phyloP scores from a whole-genome alignment of 129 eudicot species.

The Helianthus annuus region HanXRQr2.0-SUNRISE NC_035434.2:167712113-167712612 shows the following conservation, averaged over 20 bases:
- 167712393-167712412: conserved; percentile 39
- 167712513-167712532: neutral
- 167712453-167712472: conserved; percentile 41
- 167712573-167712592: too few relatives aligned
- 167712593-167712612: neutral
- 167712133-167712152: conserved; percentile 19
- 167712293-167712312: conserved; percentile 16
- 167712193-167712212: conserved; percentile 32
- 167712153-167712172: conserved; percentile 41
- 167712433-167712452: conserved; percentile 23
- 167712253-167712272: conserved; percentile 28
- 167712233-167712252: conserved; percentile 29
- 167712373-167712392: conserved; percentile 28
- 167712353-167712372: conserved; percentile 29
- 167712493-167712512: conserved; percentile 26
- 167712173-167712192: conserved; percentile 32
- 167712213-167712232: conserved; percentile 20
- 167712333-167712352: conserved; percentile 20
- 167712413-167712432: conserved; percentile 11
- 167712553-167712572: neutral
- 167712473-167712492: conserved; percentile 25
- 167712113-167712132: neutral
- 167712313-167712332: conserved; percentile 29
- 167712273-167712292: conserved; percentile 29
- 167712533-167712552: neutral